Percentiles rank a stretch among this genome's conserved stretches.
Evolutionary conservation across 345 rosid genomes (phyloP).

Genomic region (Eucalyptus regnans): DNA sequence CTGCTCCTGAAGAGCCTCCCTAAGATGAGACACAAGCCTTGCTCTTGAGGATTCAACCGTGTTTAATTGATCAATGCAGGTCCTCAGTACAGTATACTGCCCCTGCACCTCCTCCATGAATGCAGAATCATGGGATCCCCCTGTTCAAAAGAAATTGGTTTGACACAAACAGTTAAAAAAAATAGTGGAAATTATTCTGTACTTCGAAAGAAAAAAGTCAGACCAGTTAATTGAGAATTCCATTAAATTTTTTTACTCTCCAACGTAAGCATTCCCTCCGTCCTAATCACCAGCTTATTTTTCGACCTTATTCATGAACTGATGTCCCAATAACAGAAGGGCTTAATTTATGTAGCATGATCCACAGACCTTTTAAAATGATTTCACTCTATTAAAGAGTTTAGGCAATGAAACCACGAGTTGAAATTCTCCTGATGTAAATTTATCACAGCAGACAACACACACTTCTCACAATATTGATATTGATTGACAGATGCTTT

Average conservation of each 20-base stretch:
- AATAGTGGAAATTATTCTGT: neutral
- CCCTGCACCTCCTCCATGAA: slow-evolving; percentile 66
- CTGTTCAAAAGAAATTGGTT: slow-evolving; percentile 13
- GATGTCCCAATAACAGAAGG: neutral
- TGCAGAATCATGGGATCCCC: slow-evolving; percentile 32
- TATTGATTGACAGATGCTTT: neutral
- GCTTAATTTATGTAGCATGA: neutral
- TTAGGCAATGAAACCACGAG: neutral
- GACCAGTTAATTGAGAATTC: neutral
- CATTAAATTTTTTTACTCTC: neutral
- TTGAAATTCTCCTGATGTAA: neutral
- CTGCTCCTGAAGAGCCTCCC: slow-evolving; percentile 89
- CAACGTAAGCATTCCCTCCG: neutral
- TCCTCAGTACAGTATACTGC: slow-evolving; percentile 51
- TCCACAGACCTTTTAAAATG: neutral
- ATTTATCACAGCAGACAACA: neutral
- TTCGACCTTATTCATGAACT: neutral
- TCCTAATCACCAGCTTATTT: neutral
- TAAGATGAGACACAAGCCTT: slow-evolving; percentile 58
- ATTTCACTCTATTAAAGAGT: neutral
- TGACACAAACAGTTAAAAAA: neutral
- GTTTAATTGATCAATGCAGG: slow-evolving; percentile 63
- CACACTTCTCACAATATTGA: neutral
- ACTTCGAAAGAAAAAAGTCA: neutral
- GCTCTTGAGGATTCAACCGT: slow-evolving; percentile 54